Percentiles rank a stretch among this genome's conserved stretches.
Conservation (phyloP, 305 asterid genomes). For the Solanum hybrid region DNA sequence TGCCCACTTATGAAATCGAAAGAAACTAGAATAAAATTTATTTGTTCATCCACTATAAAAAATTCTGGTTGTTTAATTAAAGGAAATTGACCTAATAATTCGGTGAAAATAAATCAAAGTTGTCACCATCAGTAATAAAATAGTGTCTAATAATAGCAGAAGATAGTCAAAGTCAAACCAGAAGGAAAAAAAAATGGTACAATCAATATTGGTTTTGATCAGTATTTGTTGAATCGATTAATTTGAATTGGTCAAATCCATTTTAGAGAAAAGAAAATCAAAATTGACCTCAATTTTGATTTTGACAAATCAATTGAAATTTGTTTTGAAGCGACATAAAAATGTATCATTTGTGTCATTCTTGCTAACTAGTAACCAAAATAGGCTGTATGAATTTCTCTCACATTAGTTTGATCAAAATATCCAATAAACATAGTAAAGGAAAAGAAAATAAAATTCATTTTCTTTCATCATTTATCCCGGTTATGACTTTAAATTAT, state of each 20-base stretch:
- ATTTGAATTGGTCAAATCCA: background rate
- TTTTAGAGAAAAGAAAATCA: background rate
- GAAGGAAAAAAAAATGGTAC: background rate
- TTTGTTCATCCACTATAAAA: slow-evolving; percentile 8
- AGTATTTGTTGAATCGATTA: background rate
- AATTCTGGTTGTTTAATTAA: background rate
- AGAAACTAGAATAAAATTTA: slow-evolving; percentile 4
- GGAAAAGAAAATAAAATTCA: too few species aligned
- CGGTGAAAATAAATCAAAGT: background rate
- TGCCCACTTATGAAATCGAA: slow-evolving; percentile 13
- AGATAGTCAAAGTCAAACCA: background rate
- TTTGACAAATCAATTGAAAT: background rate
- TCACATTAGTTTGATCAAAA: background rate
- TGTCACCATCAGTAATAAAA: background rate
- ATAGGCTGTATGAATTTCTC: too few species aligned
- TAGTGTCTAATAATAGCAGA: background rate
- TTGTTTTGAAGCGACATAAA: background rate
- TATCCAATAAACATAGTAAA: too few species aligned
- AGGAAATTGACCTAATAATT: background rate
- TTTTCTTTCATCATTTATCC: background rate
- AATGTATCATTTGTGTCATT: background rate
- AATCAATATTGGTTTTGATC: background rate
- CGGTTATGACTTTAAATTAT: too few species aligned
- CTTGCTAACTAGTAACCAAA: background rate
- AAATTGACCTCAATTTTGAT: background rate